Percentiles rank a stretch among this genome's conserved stretches.
Evolutionary conservation across 2,329 filamentous ascomycete species (phyloP).

Genomic region (Sporothrix mexicana): DNA sequence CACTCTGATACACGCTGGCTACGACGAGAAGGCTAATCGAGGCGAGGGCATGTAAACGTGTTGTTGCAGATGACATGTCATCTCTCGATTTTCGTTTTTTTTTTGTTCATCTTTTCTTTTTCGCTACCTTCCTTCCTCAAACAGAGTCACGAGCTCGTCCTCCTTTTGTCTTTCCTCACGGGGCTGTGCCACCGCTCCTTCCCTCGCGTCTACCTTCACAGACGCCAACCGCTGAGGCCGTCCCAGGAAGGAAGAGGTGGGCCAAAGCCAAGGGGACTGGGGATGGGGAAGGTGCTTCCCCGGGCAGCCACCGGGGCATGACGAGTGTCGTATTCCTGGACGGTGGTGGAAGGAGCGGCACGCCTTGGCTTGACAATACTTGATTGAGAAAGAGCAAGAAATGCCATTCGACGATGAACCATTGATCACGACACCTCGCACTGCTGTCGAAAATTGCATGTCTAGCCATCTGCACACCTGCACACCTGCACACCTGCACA

Average conservation of each 20-base stretch:
- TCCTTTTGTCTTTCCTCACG: not conserved
- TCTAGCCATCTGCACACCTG: not conserved
- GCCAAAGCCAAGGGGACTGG: not conserved
- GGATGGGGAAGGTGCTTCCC: slow-evolving; percentile 24
- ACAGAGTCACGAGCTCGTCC: too few relatives aligned
- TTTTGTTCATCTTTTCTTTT: not conserved
- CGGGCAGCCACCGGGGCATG: not conserved
- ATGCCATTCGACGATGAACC: not conserved
- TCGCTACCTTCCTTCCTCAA: not conserved
- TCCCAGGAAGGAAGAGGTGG: not conserved
- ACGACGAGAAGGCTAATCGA: not conserved
- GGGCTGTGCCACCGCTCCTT: slow-evolving; percentile 8
- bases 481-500: not conserved
- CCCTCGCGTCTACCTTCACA: slow-evolving; percentile 18
- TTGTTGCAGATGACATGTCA: not conserved
- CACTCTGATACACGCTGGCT: not conserved
- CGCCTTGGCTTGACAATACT: not conserved
- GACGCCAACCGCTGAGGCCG: slow-evolving; percentile 25
- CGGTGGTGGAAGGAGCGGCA: not conserved
- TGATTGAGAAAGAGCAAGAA: not conserved
- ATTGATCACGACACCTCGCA: not conserved
- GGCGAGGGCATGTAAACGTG: not conserved
- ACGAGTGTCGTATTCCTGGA: not conserved
- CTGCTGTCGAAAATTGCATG: not conserved
- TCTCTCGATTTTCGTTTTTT: not conserved